Evolutionary conservation across 257 asterid genomes (phyloP), one percentile per base, ranked within the genome.

Genomic region (Nicotiana tomentosiformis): DNA sequence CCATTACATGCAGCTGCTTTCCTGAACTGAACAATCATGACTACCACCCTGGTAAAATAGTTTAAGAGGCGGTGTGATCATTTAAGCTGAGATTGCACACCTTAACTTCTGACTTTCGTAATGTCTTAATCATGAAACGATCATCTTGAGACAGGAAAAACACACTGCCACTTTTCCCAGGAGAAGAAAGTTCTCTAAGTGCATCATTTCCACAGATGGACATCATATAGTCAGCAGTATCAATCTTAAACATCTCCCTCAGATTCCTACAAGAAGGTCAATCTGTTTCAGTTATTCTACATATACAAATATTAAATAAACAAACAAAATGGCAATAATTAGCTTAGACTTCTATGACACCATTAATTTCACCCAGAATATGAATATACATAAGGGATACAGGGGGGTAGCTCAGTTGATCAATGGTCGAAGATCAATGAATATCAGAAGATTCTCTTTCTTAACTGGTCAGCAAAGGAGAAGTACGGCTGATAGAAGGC

Each of bases 121-220:
- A 84, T 20, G 99, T 96, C 89, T 96, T 96, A 83, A 96, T 96
- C 98, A 96, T 96, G 88, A 94, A 96, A 77, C 95, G 98, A 77
- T 91, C 98, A 84, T 96, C 99, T 84, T 94, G 98, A 86, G 98
- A 94, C 77, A 94, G 87, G 89, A 93, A 96, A 88, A 96, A 96
- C 57, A 94, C 94, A 82, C 99, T 96, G 80, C 99, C 98, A 88
- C 99, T 96, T 93, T 96, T 96, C 80, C 99, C 99, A 29, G 99
- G 99, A 85, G 99, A 96, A 74, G 99, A 96, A 86, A 96, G 99
- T 81, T 91, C 98, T 83, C 98, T 88, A 53, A 96, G 94, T 79
- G 97, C 93, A 88, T 94, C 98, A 84, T 93, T 92, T 87, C 99
- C 98, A 84, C 98, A 96, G 81, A 96, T 90, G 77, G 99, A 96